A percentile compares a stretch with the other conserved stretches of the same genome.
phyloP scores from a whole-genome alignment of 2,329 filamentous ascomycete species.

The Fusarium clavum region DNA sequence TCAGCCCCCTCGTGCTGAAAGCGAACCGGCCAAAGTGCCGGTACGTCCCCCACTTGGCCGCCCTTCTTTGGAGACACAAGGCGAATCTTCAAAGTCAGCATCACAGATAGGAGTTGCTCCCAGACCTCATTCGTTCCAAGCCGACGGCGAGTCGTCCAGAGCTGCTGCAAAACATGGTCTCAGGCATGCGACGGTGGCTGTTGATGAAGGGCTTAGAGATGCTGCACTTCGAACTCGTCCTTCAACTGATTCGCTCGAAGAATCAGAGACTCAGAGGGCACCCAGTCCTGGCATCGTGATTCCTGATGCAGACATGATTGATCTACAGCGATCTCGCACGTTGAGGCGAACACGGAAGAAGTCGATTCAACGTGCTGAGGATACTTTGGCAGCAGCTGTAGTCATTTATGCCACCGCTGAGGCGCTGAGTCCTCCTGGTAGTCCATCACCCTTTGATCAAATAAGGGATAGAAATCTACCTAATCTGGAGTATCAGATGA shows the following conservation, averaged over 20 bases:
- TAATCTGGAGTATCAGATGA: conserved; percentile 45
- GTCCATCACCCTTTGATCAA: conserved; percentile 46
- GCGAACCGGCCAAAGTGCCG: conserved; percentile 23
- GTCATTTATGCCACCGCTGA: conserved; percentile 65
- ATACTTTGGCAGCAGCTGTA: conserved; percentile 65
- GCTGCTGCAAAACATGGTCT: conserved; percentile 29
- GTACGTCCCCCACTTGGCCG: conserved; percentile 23
- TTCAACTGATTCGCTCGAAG: conserved; percentile 2
- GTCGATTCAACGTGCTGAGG: conserved; percentile 61
- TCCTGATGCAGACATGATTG: conserved; percentile 55
- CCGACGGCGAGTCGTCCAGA: conserved; percentile 28
- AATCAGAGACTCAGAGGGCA: conserved; percentile 45
- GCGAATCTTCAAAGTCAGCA: conserved; percentile 25
- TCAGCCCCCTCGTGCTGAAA: conserved; percentile 24
- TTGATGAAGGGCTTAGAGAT: conserved; percentile 33
- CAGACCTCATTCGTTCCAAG: conserved; percentile 32
- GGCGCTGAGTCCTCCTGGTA: conserved; percentile 57
- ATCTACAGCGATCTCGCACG: conserved; percentile 57
- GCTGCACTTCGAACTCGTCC: conserved; percentile 20
- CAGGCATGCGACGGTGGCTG: conserved; percentile 21
- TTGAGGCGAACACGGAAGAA: conserved; percentile 59
- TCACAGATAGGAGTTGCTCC: background rate
- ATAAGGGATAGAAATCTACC: conserved; percentile 44
- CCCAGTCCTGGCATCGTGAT: conserved; percentile 61
- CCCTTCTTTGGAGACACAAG: conserved; percentile 12